Evolutionary conservation across 495 filamentous ascomycete species (phyloP).

Genomic region (Ascobolus immersus): DNA sequence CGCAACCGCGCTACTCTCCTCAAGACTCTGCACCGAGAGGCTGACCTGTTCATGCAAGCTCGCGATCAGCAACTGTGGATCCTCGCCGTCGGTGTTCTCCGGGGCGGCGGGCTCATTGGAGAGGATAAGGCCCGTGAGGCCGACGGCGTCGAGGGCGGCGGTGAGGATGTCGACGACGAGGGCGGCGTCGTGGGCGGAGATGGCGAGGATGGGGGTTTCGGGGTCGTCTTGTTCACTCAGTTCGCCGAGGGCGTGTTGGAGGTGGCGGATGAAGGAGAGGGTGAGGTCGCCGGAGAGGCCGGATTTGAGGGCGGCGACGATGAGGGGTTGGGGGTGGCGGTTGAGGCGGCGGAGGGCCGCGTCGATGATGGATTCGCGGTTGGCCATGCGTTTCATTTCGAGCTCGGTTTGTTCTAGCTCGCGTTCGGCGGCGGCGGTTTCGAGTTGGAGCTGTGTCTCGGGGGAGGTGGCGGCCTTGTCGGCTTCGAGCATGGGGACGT

Average conservation of each 20-base stretch:
- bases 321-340: conserved; percentile 6
- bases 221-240: conserved; percentile 1
- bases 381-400: neutral
- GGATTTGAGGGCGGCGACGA: conserved; percentile 7
- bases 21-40: conserved; percentile 10
- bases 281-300: conserved; percentile 8
- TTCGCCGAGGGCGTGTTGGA: conserved; percentile 7
- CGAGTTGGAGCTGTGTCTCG: neutral
- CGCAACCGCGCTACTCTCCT: conserved; percentile 13
- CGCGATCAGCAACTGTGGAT: conserved; percentile 2
- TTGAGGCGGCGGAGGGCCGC: conserved; percentile 10
- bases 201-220: conserved; percentile 1
- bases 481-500: too few species aligned
- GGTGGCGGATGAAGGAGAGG: conserved; percentile 8
- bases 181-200: conserved; percentile 12
- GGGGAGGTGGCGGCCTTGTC: too few species aligned
- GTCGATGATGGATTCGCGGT: conserved; percentile 2
- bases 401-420: neutral
- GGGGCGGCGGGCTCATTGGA: conserved; percentile 2
- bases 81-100: neutral
- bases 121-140: conserved; percentile 11
- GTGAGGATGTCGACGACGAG: conserved; percentile 11
- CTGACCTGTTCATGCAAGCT: conserved; percentile 8
- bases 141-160: conserved; percentile 10
- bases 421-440: neutral